phyloP scores from a whole-genome alignment of 352 stramenopile species.

The Paralagenidium karlingii region DNA sequence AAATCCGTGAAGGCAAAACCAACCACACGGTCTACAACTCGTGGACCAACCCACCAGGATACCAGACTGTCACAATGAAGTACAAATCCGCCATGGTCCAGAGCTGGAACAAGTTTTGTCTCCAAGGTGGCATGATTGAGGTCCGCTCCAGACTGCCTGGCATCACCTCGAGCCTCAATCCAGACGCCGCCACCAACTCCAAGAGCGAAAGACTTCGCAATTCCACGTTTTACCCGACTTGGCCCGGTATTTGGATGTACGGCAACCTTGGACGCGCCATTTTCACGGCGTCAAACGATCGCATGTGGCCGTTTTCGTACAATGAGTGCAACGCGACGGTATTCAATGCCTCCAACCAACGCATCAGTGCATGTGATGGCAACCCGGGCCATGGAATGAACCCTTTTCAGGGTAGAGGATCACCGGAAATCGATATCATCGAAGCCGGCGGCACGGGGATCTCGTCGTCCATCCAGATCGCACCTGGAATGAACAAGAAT shows the following conservation, averaged over 20 bases:
- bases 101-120: slow-evolving; percentile 93
- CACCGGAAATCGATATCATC: slow-evolving; percentile 90
- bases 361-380: slow-evolving; percentile 77
- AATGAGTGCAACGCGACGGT: slow-evolving; percentile 62
- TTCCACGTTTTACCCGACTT: slow-evolving; percentile 56
- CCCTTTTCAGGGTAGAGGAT: slow-evolving; percentile 63
- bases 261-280: slow-evolving; percentile 91
- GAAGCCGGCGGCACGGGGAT: slow-evolving; percentile 62
- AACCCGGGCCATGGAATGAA: slow-evolving; percentile 86
- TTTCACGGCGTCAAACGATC: slow-evolving; percentile 85
- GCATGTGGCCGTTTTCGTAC: slow-evolving; percentile 92
- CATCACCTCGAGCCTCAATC: slow-evolving; percentile 20
- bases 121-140: slow-evolving; percentile 89
- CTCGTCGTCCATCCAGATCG: slow-evolving; percentile 83
- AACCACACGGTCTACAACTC: slow-evolving; percentile 13
- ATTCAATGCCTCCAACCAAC: slow-evolving; percentile 13
- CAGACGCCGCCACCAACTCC: slow-evolving; percentile 25
- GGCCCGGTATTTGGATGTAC: slow-evolving; percentile 92
- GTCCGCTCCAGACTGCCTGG: slow-evolving; percentile 80
- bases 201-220: slow-evolving; percentile 13
- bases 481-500: slow-evolving; percentile 43
- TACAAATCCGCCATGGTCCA: slow-evolving; percentile 84
- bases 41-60: slow-evolving; percentile 4
- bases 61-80: slow-evolving; percentile 28
- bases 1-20: slow-evolving; percentile 13